phyloP scores from a whole-genome alignment of 305 asterid genomes.

The Euphrasia arctica region DNA sequence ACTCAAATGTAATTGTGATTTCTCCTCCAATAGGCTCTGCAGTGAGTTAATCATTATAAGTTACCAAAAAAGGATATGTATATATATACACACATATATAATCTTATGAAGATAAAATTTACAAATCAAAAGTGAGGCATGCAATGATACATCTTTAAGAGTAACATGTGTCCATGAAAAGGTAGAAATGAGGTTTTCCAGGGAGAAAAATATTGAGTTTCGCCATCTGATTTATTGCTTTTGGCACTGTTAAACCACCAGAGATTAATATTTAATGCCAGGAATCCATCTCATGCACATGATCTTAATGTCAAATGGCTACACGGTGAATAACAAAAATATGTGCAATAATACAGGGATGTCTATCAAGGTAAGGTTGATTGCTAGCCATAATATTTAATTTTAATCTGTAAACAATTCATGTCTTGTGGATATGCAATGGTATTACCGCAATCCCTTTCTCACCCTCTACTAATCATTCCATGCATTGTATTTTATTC shows the following conservation, averaged over 20 bases:
- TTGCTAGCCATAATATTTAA: slow-evolving; percentile 10
- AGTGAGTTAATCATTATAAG: slow-evolving; percentile 23
- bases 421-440: slow-evolving; percentile 9
- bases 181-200: slow-evolving; percentile 20
- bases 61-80: slow-evolving; percentile 18
- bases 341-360: slow-evolving; percentile 14
- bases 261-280: neutral
- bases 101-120: slow-evolving; percentile 7
- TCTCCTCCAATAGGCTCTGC: slow-evolving; percentile 94
- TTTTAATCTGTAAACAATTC: slow-evolving; percentile 9
- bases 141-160: slow-evolving; percentile 11
- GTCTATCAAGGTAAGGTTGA: slow-evolving; percentile 9
- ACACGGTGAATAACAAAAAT: slow-evolving; percentile 3
- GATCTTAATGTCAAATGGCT: slow-evolving; percentile 15
- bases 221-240: neutral
- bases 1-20: slow-evolving; percentile 72
- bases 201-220: neutral
- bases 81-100: neutral
- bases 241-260: slow-evolving; percentile 6
- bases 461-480: slow-evolving; percentile 15
- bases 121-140: slow-evolving; percentile 6
- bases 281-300: slow-evolving; percentile 17
- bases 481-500: neutral
- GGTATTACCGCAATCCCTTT: slow-evolving; percentile 12
- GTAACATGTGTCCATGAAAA: slow-evolving; percentile 11